Base-by-base conservation (phyloP, 164 flowering plant species). In the Vitis cinerea region DNA sequence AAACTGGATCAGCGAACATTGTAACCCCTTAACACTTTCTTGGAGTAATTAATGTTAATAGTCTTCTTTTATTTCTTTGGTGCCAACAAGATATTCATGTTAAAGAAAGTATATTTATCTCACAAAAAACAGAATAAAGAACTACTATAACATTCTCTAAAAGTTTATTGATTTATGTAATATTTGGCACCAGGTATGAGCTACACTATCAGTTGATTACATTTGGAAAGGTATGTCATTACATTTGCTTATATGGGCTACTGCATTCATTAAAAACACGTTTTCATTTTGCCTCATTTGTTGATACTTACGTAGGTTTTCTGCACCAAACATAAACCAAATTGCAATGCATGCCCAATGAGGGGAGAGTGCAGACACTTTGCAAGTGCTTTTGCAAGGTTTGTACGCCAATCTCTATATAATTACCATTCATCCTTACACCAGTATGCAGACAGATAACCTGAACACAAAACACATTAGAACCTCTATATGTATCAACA, bases 351-450 rank as follows among this genome's bases (percentile, higher is more conserved):
- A 57, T 95, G 99, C 70, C 99, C 99, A 58, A 81, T 95, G 96
- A 86, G 89, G 86, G 91, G 78, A 70, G 98, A 95, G 59, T 95
- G 99, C 83, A 85, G 83, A 77, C 98, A 95, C 73, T 93, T 93
- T 68, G 97, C 97, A 51, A 93, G 96, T 83, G 97, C 98, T 74
- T 90, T 84, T 83, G 94, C 97, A 76, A 96, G 99, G 99, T 80
- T 61, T 50, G 79, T 17, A 14, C 58, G 3, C 47, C n/a, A 61
- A 52, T 11, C 3, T 44, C 16, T 19, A 37, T 17, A 8, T 8
- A 13, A 14, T 27, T 30, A 19, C 11, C 31, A 61, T 12, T 61
- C 31, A 61, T 17, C 8, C 10, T 17, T 53, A 14, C n/a, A 58
- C 61, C 61, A 58, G 12, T 3, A 58, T 19, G 64, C 48, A 9